These are phyloP conservation scores for Prosopis cineraria DNA, from an alignment of 306 rosid species.

Conservation along the genomic window DNA sequence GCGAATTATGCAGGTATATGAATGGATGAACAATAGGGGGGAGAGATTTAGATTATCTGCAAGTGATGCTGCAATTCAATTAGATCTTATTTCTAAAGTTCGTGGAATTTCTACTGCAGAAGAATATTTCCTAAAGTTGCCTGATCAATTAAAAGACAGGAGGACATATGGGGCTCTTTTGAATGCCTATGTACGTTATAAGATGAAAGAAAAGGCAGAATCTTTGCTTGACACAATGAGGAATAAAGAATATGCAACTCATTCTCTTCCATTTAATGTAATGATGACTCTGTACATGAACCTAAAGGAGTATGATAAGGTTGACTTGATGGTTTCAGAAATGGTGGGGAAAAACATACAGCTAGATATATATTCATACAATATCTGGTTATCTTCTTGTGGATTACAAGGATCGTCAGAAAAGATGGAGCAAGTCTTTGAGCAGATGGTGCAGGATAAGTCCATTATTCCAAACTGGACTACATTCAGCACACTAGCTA, in stretches of 20 bases:
- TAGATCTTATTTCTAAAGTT: constrained; percentile 86
- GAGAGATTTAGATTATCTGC: constrained; percentile 79
- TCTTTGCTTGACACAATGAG: constrained; percentile 75
- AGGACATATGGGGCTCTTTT: constrained; percentile 84
- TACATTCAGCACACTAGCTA: constrained; percentile 90
- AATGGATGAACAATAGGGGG: constrained; percentile 85
- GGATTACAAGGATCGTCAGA: constrained; percentile 75
- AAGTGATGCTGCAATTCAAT: constrained; percentile 85
- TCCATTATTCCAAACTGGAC: constrained; percentile 81
- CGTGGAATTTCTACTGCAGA: constrained; percentile 77
- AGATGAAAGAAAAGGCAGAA: constrained; percentile 76
- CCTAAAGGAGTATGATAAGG: constrained; percentile 75
- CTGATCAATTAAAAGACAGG: constrained; percentile 59
- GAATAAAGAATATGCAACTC: constrained; percentile 61
- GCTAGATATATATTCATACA: constrained; percentile 86
- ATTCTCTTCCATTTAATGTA: constrained; percentile 82
- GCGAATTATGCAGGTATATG: constrained; percentile 64
- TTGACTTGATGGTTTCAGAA: constrained; percentile 74
- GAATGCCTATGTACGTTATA: constrained; percentile 70
- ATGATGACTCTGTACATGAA: constrained; percentile 99
- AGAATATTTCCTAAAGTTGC: constrained; percentile 64
- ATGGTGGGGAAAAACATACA: constrained; percentile 62
- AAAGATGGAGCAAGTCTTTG: constrained; percentile 81
- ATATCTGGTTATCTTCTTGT: constrained; percentile 89
- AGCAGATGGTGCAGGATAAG: constrained; percentile 70